Evolutionary conservation across 495 filamentous ascomycete genomes (phyloP).

Genomic region (Penicillium atrosanguineum): DNA sequence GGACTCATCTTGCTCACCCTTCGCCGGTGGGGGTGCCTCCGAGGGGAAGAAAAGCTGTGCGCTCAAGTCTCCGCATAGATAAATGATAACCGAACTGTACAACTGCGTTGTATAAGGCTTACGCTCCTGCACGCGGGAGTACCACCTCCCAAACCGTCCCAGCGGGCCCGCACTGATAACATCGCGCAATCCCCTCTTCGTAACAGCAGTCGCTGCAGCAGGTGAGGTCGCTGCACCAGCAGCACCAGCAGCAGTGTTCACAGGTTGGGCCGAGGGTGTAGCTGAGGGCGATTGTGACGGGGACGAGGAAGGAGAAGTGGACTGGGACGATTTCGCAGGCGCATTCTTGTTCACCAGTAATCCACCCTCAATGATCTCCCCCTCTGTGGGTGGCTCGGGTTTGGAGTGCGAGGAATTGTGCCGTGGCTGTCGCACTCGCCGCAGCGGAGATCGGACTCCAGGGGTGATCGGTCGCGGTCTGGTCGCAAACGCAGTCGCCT

Average conservation of each 20-base stretch:
- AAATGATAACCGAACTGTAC: slow-evolving; percentile 70
- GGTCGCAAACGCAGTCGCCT: slow-evolving; percentile 13
- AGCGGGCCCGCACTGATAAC: slow-evolving; percentile 55
- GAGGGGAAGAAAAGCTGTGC: slow-evolving; percentile 62
- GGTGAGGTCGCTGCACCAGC: slow-evolving; percentile 25
- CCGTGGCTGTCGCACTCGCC: slow-evolving; percentile 28
- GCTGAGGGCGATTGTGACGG: background rate
- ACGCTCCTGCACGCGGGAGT: slow-evolving; percentile 64
- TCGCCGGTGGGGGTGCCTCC: slow-evolving; percentile 18
- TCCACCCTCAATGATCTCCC: slow-evolving; percentile 4
- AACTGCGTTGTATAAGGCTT: slow-evolving; percentile 78
- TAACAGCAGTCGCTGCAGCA: slow-evolving; percentile 39
- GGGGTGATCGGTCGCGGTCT: slow-evolving; percentile 19
- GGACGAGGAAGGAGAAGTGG: background rate
- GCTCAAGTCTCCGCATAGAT: slow-evolving; percentile 74
- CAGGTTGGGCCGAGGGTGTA: slow-evolving; percentile 1
- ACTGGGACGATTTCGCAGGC: slow-evolving; percentile 1
- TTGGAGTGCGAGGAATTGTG: slow-evolving; percentile 23
- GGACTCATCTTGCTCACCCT: background rate
- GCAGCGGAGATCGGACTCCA: slow-evolving; percentile 17
- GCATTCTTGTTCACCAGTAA: slow-evolving; percentile 1
- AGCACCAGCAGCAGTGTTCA: slow-evolving; percentile 9
- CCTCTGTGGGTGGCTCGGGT: slow-evolving; percentile 7
- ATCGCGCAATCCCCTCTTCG: slow-evolving; percentile 54
- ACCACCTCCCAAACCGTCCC: slow-evolving; percentile 46